Evolutionary conservation across 2,329 filamentous ascomycete genomes (phyloP), one percentile per base, ranked within the genome.

Genomic region (Amauroascus niger): DNA sequence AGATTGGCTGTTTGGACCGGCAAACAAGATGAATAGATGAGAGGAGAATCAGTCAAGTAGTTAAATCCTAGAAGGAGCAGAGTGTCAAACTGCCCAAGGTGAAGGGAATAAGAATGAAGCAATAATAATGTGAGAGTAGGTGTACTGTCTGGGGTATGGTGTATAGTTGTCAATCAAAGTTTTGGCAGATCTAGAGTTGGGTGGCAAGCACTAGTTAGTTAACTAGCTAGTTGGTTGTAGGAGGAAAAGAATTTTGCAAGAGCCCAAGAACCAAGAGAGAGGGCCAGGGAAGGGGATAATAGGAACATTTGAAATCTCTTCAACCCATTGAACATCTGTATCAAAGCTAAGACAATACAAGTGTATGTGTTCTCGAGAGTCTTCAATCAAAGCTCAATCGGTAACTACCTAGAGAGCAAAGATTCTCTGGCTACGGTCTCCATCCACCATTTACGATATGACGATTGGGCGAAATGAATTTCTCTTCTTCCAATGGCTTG

Each of bases 181-280:
- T 43, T 45, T 50, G 24, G 48, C 18, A 32, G 48, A 43, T 33
- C 39, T 43, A 50, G 48, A 41, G 39, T 20, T 33, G 39, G 28
- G 48, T 50, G 48, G 48, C 48, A 50, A 50, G 48, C 41, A 30
- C 26, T 30, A 30, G 26, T n/a, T n/a, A n/a, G n/a, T n/a, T n/a
- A n/a, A 50, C 44, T 13, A 20, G 28, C 6, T 45, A 4, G 32
- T 26, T 16, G 18, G 2, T 5, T 20, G 32, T 4, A 39, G 8
- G 32, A 16, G 26, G 13, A 48, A 49, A 18, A 49, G 33, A 39
- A 20, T 39, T 49, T 26, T 24, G 20, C 6, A 49, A 22, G n/a
- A n/a, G 14, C 7, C 32, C 14, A 22, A 43, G 37, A 22, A 16
- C 24, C 37, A 50, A 30, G 14, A 30, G 47, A 39, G 35, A 49